Percentiles rank a stretch among this genome's conserved stretches.
phyloP scores from a whole-genome alignment of 108 stramenopile species.

The Epipyxis sp. region DNA sequence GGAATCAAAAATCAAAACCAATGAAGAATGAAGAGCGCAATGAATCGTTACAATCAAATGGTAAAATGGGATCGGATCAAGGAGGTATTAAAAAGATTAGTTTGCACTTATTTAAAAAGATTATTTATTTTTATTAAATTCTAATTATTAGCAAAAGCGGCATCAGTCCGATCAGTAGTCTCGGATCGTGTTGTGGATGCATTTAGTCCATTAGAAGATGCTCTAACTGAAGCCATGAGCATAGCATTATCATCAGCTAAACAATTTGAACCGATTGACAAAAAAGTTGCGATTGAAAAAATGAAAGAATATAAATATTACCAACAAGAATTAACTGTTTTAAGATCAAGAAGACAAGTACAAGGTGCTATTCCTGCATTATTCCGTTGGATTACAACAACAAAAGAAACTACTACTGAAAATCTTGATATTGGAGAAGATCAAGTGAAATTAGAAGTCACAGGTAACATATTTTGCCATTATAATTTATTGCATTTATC shows the following conservation, averaged over 20 bases:
- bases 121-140: too few relatives aligned
- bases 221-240: background rate
- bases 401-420: background rate
- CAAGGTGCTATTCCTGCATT: background rate
- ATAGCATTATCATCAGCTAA: background rate
- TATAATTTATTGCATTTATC: too few relatives aligned
- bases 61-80: too few relatives aligned
- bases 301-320: background rate
- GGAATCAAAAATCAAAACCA: too few relatives aligned
- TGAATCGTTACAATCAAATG: too few relatives aligned
- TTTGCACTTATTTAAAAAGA: too few relatives aligned
- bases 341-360: background rate
- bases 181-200: background rate
- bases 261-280: background rate
- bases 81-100: too few relatives aligned
- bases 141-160: too few relatives aligned
- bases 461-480: too few relatives aligned
- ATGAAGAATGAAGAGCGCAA: too few relatives aligned
- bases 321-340: slow-evolving; percentile 6
- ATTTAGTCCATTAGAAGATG: background rate
- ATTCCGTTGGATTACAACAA: background rate
- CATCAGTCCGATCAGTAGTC: background rate
- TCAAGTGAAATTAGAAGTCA: background rate
- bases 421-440: background rate
- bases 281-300: background rate